Evolutionary conservation across 2,329 filamentous ascomycete genomes (phyloP).

Genomic region (Aspergillus clavatus): DNA sequence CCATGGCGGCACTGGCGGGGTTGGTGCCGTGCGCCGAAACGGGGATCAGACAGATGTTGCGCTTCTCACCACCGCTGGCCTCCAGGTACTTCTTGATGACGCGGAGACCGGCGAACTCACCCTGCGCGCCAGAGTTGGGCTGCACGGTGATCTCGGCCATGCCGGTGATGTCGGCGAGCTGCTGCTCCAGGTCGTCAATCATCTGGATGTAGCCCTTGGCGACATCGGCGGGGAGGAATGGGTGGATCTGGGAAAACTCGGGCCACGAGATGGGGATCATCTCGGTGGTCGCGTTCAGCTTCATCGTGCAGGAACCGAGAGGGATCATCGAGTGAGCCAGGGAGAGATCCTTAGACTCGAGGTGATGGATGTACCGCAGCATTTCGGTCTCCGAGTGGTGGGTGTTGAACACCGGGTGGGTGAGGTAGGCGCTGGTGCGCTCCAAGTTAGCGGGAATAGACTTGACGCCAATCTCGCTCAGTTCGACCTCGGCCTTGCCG

Average conservation of each 20-base stretch:
- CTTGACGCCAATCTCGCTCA: constrained; percentile 36
- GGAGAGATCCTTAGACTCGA: constrained; percentile 91
- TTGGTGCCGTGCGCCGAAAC: constrained; percentile 96
- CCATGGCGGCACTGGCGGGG: constrained; percentile 91
- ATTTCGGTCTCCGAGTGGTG: constrained; percentile 95
- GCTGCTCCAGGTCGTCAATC: constrained; percentile 66
- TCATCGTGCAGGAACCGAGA: constrained; percentile 96
- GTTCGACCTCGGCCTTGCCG: constrained; percentile 26
- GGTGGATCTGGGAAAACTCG: constrained; percentile 74
- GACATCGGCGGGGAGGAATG: constrained; percentile 63
- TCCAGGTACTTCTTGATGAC: constrained; percentile 83
- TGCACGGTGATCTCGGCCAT: constrained; percentile 88
- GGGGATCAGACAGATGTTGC: constrained; percentile 90
- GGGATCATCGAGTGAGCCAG: constrained; percentile 97
- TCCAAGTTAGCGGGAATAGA: constrained; percentile 53
- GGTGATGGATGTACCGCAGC: constrained; percentile 84
- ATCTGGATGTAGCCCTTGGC: constrained; percentile 65
- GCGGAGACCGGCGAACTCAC: constrained; percentile 85
- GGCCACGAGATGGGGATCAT: constrained; percentile 82
- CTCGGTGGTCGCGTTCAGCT: constrained; percentile 88
- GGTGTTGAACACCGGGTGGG: constrained; percentile 89
- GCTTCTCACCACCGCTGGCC: constrained; percentile 57
- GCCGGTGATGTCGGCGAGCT: constrained; percentile 78
- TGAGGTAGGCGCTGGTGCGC: constrained; percentile 71
- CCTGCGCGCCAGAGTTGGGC: constrained; percentile 93